phyloP scores from a whole-genome alignment of 2,329 filamentous ascomycete species.

The Ambrosiella beaveri region DNA sequence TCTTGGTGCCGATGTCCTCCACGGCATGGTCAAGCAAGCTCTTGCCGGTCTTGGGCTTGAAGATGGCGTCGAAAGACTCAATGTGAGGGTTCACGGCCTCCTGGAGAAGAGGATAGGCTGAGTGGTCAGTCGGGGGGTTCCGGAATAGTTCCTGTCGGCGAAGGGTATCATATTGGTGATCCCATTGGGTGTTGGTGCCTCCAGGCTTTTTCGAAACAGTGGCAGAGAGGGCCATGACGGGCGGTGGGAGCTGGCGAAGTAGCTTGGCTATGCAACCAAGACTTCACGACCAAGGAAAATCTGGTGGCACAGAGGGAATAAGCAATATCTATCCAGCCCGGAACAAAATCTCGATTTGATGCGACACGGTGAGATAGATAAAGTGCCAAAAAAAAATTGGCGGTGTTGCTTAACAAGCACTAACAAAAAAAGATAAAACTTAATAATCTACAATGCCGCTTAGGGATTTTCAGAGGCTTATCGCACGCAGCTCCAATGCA shows the following conservation, averaged over 20 bases:
- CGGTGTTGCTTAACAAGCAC: not conserved
- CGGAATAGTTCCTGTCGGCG: conserved; percentile 77
- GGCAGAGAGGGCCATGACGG: conserved; percentile 10
- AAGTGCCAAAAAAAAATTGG: not conserved
- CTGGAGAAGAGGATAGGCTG: conserved; percentile 74
- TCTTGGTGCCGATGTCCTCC: conserved; percentile 77
- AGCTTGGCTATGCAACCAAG: conserved; percentile 5
- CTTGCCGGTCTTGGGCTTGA: conserved; percentile 22
- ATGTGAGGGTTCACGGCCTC: conserved; percentile 81
- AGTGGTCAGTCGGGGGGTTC: conserved; percentile 71
- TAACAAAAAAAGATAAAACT: conserved; percentile 4
- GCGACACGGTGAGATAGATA: not conserved
- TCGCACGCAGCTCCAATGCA: not conserved
- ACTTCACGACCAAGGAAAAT: not conserved
- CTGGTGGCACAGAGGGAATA: not conserved
- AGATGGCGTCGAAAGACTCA: conserved; percentile 86
- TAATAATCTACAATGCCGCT: not conserved
- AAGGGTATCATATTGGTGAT: conserved; percentile 69
- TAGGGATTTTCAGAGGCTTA: not conserved
- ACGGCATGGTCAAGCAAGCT: conserved; percentile 51
- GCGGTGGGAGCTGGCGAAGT: not conserved
- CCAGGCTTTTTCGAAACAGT: not conserved
- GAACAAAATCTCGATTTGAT: no score
- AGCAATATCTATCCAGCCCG: no score
- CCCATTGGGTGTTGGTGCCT: conserved; percentile 57